Evolutionary conservation across 495 filamentous ascomycete species (phyloP), one percentile per base, ranked within the genome.

Genomic region (Achaetomiella virescens): DNA sequence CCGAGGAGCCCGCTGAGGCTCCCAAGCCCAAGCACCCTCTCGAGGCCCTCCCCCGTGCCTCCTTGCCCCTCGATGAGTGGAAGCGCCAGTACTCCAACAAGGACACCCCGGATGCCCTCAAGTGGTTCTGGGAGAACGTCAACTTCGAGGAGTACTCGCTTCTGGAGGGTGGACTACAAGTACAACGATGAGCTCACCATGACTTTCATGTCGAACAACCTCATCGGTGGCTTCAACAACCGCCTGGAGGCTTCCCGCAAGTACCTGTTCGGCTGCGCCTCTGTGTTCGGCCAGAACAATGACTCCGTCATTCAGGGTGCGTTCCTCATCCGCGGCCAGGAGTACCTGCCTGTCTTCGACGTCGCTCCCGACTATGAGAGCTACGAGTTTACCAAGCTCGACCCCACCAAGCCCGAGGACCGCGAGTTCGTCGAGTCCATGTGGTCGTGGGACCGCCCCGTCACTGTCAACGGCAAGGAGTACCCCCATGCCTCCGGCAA

Each of bases 41-140:
- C 59, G 93, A 96, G 74, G 79, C 83, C 62, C 86, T 97, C 36
- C 84, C 84, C 58, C 86, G 83, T 71, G 81, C 95, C 42, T 85
- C 84, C 47, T 76, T 97, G 66, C 76, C 83, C 59, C 81, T 97
- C 52, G 93, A 99, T 67, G 93, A 99, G 69, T 95, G 86, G 89
- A 99, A 99, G 86, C 90, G 91, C 65, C 84, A 88, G 72, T 99
- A 97, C 86, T 97, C 95, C 66, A 99, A 99, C 83, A 79, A 87
- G 61, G 92, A 97, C 44, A 91, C 89, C 54, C 89, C 87, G 42
- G 84, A 77, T 40, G 89, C 91, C 62, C 74, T 97, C 61, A 91
- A 92, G 68, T 99, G 91, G 89, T 97, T 99, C 84, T 99, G 91
- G 91, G 83, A 96, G 78, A 86, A 95, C 68, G 83, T 81, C 75